phyloP scores from a whole-genome alignment of 805 yeast genomes.

The Phaffomyces antillensis region DNA sequence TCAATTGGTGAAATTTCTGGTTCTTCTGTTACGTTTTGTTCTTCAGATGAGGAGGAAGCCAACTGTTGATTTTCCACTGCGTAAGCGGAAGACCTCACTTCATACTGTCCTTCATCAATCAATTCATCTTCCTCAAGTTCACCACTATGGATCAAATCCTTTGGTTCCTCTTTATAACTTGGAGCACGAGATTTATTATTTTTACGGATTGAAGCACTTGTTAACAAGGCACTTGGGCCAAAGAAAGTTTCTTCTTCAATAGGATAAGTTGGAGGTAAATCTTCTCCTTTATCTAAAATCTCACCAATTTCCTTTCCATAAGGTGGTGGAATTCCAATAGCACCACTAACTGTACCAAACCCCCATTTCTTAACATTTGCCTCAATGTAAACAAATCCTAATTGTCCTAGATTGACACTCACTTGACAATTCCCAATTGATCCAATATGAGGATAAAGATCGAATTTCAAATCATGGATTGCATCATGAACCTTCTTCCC shows the following conservation, averaged over 20 bases:
- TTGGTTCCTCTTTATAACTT: constrained; percentile 21
- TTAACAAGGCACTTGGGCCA: constrained; percentile 32
- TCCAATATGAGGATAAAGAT: constrained; percentile 33
- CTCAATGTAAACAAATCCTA: constrained; percentile 74
- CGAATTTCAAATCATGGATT: constrained; percentile 57
- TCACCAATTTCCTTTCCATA: constrained; percentile 33
- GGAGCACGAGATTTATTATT: constrained; percentile 15
- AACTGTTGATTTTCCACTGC: constrained; percentile 5
- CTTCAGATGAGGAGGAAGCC: background rate
- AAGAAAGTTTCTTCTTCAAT: constrained; percentile 56
- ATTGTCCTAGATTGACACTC: constrained; percentile 63
- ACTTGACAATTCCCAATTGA: constrained; percentile 31
- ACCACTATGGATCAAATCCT: background rate
- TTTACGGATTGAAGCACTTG: background rate
- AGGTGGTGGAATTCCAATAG: constrained; percentile 39
- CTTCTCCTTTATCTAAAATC: constrained; percentile 64
- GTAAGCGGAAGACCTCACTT: constrained; percentile 30
- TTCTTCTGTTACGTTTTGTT: background rate
- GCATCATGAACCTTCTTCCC: constrained; percentile 83
- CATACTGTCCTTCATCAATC: constrained; percentile 21
- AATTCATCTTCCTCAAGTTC: constrained; percentile 5
- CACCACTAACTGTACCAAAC: constrained; percentile 41
- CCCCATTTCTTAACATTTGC: constrained; percentile 85
- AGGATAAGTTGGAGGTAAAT: constrained; percentile 65
- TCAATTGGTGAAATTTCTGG: background rate